Base-by-base conservation (phyloP, 805 yeast genomes). In the Saccharomycopsis sp. region DNA sequence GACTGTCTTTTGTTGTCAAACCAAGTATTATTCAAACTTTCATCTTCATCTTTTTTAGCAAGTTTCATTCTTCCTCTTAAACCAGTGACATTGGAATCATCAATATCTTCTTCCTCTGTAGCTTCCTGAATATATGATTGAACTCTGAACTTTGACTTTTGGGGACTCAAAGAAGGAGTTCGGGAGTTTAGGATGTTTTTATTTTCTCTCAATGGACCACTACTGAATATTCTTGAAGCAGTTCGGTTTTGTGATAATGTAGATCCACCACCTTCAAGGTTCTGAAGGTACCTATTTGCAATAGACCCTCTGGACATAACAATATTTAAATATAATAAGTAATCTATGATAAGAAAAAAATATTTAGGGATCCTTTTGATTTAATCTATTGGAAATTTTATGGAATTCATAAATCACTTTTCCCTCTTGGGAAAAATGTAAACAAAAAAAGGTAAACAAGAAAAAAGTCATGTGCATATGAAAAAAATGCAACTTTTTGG, bases 1-100 rank as follows among this genome's bases (percentile, higher is more conserved):
- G 42, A 34, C 9, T 37, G 31, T 28, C 46, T 35, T 26, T 45
- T 40, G 20, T 42, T 37, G 25, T 45, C 48, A 31, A 37, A 34
- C 46, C 43, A 42, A 6, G 37, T 28, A 12, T 34, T 19, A 27
- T 39, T 39, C 31, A 41, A 21, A 25, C 42, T 37, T 19, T 39
- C 46, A 21, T 42, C 40, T 6, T 33, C 19, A 17, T 21, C 34
- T n/a, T 37, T 29, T 17, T 30, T 44, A 10, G 39, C 37, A 5
- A 45, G 17, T 20, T 45, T 45, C 25, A 31, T 42, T n/a, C 48
- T 27, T 5, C 41, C 40, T 26, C 35, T 42, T 5, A 42, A 13
- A 6, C 43, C 43, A 6, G 31, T 14, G 10, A 38, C 40, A 28
- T 15, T 23, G 13, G 26, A 28, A n/a, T 31, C 33, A 9, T 15